Conservation (phyloP, 768 basidiomycete species). For the Hortiboletus flavorubellus region DNA sequence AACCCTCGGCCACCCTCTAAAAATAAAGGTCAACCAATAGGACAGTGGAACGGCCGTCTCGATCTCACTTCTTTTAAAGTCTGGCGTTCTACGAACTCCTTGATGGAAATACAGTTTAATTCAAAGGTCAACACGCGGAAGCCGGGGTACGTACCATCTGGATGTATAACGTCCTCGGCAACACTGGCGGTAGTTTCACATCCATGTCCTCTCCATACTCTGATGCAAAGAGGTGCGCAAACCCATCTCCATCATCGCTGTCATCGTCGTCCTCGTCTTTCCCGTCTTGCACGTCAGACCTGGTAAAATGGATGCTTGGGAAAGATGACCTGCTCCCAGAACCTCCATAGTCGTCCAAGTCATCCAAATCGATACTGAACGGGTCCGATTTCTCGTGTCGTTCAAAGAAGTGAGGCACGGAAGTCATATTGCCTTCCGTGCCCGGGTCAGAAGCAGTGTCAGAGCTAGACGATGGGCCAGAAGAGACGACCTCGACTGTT, state of each 20-base stretch:
- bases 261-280: conserved; percentile 44
- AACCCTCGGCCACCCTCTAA: conserved; percentile 75
- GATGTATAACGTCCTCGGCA: conserved; percentile 74
- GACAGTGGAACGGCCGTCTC: not conserved
- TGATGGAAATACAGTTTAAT: not conserved
- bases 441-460: conserved; percentile 37
- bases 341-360: conserved; percentile 58
- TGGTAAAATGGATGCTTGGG: conserved; percentile 81
- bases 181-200: conserved; percentile 27
- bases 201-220: conserved; percentile 35
- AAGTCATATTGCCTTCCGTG: conserved; percentile 50
- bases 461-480: conserved; percentile 46
- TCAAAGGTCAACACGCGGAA: not conserved
- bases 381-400: conserved; percentile 50
- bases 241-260: conserved; percentile 42
- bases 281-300: conserved; percentile 38
- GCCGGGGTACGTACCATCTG: conserved; percentile 68
- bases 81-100: conserved; percentile 91
- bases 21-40: not conserved
- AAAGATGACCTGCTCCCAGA: conserved; percentile 57
- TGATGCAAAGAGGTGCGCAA: conserved; percentile 34
- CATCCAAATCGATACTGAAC: conserved; percentile 61
- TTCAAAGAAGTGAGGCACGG: conserved; percentile 45
- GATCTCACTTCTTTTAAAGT: conserved; percentile 73
- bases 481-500: conserved; percentile 50